Conservation (phyloP, 176 grass and related monocot genomes). For the Puya raimondii region DNA sequence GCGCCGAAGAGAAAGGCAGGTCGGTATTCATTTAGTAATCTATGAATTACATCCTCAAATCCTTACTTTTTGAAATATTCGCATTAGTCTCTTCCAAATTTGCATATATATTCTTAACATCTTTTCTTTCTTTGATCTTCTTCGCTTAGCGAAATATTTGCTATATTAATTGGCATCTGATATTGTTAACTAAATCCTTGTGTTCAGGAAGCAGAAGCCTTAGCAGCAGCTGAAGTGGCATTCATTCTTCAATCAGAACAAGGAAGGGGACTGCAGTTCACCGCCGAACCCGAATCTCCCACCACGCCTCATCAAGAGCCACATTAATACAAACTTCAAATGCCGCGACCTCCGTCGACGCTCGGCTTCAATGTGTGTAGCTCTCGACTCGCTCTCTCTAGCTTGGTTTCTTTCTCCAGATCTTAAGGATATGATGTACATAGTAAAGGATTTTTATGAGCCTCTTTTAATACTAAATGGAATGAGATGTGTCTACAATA, state of each 20-base stretch:
- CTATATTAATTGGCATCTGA: no score
- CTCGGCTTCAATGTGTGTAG: neutral
- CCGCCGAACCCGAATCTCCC: conserved; percentile 77
- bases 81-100: no score
- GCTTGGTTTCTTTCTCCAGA: neutral
- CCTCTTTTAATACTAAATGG: no score
- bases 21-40: conserved; percentile 18
- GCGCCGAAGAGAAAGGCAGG: conserved; percentile 63
- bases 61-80: no score
- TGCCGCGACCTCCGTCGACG: neutral
- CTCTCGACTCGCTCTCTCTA: neutral
- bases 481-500: no score
- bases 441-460: no score
- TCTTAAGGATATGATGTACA: neutral
- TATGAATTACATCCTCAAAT: neutral
- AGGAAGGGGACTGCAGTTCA: conserved; percentile 71
- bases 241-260: conserved; percentile 89
- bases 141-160: no score
- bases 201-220: conserved; percentile 53
- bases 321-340: conserved; percentile 22
- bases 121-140: no score
- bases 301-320: conserved; percentile 78
- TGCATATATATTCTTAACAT: no score
- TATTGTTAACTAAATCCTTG: neutral
- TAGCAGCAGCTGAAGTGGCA: conserved; percentile 81